Base-by-base conservation (phyloP, 2,329 filamentous ascomycete genomes). In the Fusarium oxysporum region DNA sequence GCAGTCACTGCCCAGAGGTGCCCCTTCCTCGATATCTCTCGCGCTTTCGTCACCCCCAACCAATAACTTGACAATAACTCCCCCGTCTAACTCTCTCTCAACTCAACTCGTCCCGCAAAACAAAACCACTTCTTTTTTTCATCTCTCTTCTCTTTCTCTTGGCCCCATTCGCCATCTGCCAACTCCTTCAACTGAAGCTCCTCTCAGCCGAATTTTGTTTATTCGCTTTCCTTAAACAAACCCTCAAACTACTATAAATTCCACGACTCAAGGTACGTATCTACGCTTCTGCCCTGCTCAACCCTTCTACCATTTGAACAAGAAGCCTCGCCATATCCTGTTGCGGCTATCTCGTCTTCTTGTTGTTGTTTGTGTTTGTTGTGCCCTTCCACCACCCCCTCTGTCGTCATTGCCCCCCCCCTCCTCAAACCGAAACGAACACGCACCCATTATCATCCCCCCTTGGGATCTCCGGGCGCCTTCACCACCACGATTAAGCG, bases 391-490 rank as follows among this genome's bases (percentile, higher is more conserved):
- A 76, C 76, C 75, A 76, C 75, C 76, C 78, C 79, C 80, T 79
- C 81, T 82, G 80, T 83, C 82, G 81, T 83, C 82, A 83, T 83
- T 81, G 77, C 23, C 77, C 78, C 75, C 75, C 23, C 76, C 77
- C 30, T 71, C 33, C 23, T 76, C 67, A 59, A 56, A 67, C 65
- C 66, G 63, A 71, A 70, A 68, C 70, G 69, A 72, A 70, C 74
- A 76, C 74, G 70, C 76, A 76, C 65, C 68, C 62, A 76, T 66
- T 65, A 58, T 48, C 25, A 58, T 48, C 25, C 40, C 58, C 69
- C 69, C 56, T 72, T 68, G 64, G 54, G 56, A 67, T 58, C 37
- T 55, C 43, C 57, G 55, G 54, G 43, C 54, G 66, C 58, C 67
- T 69, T 68, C 67, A 75, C 50, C 64, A 68, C 60, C 48, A 54